Percentiles rank a stretch among this genome's conserved stretches.
Conservation (phyloP, 2,329 filamentous ascomycete species). For the Talaromyces albobiverticillius region DNA sequence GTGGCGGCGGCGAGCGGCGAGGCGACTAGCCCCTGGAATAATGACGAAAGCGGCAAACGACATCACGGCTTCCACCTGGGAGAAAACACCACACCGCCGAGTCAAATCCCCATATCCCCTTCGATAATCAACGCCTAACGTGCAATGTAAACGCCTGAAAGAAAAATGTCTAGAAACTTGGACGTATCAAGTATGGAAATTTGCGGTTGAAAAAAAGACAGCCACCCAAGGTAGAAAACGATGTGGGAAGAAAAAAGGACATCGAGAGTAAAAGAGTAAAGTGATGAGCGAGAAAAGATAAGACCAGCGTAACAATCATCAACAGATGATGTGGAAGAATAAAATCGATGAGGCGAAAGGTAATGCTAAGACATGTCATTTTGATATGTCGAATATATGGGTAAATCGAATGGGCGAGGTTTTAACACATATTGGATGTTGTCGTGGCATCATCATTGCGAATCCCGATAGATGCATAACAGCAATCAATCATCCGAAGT, state of each 20-base stretch:
- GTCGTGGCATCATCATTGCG: too few relatives aligned
- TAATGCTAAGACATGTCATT: background rate
- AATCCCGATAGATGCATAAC: too few relatives aligned
- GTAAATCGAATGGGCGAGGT: background rate
- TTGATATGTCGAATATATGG: background rate
- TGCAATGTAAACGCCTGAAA: constrained; percentile 14
- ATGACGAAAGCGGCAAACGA: constrained; percentile 13
- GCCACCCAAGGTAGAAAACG: constrained; percentile 14
- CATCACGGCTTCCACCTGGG: constrained; percentile 5
- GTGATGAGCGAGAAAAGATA: background rate
- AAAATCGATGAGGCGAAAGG: background rate
- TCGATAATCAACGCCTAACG: constrained; percentile 14
- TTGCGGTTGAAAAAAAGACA: constrained; percentile 11
- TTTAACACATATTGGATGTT: background rate
- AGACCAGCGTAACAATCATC: background rate
- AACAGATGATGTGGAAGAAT: background rate
- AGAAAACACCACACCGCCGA: constrained; percentile 12
- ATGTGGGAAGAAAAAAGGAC: constrained; percentile 8
- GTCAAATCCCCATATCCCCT: constrained; percentile 4
- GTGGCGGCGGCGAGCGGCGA: background rate
- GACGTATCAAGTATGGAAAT: background rate
- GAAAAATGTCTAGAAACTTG: constrained; percentile 7
- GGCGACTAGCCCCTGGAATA: background rate
- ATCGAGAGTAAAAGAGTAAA: background rate
- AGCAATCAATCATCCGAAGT: background rate